Percentiles rank a stretch among this genome's conserved stretches.
phyloP scores from a whole-genome alignment of 2,329 filamentous ascomycete genomes.

The Hypoxylon sp. region DNA sequence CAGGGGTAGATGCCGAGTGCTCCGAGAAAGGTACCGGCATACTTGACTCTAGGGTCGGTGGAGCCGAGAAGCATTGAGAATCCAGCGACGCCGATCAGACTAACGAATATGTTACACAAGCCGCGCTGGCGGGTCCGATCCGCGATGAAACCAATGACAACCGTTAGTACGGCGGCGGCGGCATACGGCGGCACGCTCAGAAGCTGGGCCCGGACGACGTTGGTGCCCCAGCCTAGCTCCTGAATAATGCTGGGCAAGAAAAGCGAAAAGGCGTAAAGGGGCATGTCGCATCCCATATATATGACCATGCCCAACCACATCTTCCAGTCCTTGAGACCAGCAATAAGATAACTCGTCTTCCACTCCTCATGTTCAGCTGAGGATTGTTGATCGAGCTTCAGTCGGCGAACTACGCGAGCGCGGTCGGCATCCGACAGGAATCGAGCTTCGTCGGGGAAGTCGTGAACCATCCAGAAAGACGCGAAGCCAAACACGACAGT shows the following conservation, averaged over 20 bases:
- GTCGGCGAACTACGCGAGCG: slow-evolving; percentile 77
- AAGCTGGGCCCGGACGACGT: slow-evolving; percentile 75
- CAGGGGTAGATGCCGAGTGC: slow-evolving; percentile 91
- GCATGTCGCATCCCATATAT: slow-evolving; percentile 82
- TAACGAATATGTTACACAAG: slow-evolving; percentile 82
- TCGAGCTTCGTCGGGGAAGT: slow-evolving; percentile 82
- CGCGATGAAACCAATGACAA: slow-evolving; percentile 79
- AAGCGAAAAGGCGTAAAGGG: slow-evolving; percentile 81
- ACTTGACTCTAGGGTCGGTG: slow-evolving; percentile 76
- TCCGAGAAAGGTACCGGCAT: slow-evolving; percentile 86
- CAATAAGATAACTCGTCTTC: slow-evolving; percentile 79
- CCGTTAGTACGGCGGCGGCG: slow-evolving; percentile 76
- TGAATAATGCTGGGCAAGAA: slow-evolving; percentile 86
- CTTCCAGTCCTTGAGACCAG: slow-evolving; percentile 85
- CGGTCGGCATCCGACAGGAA: slow-evolving; percentile 81
- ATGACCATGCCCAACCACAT: slow-evolving; percentile 81
- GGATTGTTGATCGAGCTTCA: slow-evolving; percentile 79
- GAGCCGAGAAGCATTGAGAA: slow-evolving; percentile 84
- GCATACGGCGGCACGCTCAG: slow-evolving; percentile 84
- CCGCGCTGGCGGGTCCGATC: slow-evolving; percentile 82
- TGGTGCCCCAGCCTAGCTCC: slow-evolving; percentile 60
- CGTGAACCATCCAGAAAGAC: slow-evolving; percentile 84
- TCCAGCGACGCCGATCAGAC: slow-evolving; percentile 79
- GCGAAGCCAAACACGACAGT: slow-evolving; percentile 77
- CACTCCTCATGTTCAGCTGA: slow-evolving; percentile 84